Evolutionary conservation across 805 yeast species (phyloP).

Genomic region (Ogataea trehaloabstinens): DNA sequence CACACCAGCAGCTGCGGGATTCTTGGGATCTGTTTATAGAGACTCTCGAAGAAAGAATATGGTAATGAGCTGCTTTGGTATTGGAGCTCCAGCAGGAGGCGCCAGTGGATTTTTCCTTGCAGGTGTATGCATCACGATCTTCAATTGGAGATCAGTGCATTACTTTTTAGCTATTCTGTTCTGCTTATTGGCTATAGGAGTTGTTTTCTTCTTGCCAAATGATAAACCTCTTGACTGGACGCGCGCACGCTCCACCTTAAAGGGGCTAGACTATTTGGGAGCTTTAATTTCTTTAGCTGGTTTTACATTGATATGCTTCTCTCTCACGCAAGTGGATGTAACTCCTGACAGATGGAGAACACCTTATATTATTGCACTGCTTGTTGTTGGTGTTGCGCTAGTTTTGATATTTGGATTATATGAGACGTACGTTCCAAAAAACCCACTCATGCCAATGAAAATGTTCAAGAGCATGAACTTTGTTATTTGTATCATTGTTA

Average conservation of each 20-base stretch:
- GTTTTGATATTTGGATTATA: slow-evolving; percentile 34
- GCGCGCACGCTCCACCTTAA: slow-evolving; percentile 25
- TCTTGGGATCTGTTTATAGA: slow-evolving; percentile 40
- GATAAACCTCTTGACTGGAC: slow-evolving; percentile 31
- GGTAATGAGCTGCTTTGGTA: slow-evolving; percentile 41
- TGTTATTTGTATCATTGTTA: slow-evolving; percentile 37
- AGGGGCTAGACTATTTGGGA: slow-evolving; percentile 40
- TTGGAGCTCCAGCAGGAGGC: slow-evolving; percentile 49
- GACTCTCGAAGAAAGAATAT: slow-evolving; percentile 40
- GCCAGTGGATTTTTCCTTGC: slow-evolving; percentile 42
- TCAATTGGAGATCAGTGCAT: slow-evolving; percentile 43
- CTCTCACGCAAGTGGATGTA: slow-evolving; percentile 43
- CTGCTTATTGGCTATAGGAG: slow-evolving; percentile 22
- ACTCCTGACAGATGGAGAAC: slow-evolving; percentile 44
- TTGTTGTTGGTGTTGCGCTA: slow-evolving; percentile 39
- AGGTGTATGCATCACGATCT: slow-evolving; percentile 39
- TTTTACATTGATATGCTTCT: slow-evolving; percentile 40
- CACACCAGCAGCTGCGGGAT: slow-evolving; percentile 48
- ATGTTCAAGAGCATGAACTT: slow-evolving; percentile 41
- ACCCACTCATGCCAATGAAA: slow-evolving; percentile 49
- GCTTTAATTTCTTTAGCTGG: slow-evolving; percentile 40
- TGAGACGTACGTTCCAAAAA: slow-evolving; percentile 37
- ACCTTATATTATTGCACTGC: slow-evolving; percentile 42
- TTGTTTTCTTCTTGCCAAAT: slow-evolving; percentile 33
- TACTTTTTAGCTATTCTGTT: slow-evolving; percentile 41